Percentiles rank a stretch among this genome's conserved stretches.
Evolutionary conservation across 2,329 filamentous ascomycete genomes (phyloP).

Genomic region (Didymellaceae sp.): DNA sequence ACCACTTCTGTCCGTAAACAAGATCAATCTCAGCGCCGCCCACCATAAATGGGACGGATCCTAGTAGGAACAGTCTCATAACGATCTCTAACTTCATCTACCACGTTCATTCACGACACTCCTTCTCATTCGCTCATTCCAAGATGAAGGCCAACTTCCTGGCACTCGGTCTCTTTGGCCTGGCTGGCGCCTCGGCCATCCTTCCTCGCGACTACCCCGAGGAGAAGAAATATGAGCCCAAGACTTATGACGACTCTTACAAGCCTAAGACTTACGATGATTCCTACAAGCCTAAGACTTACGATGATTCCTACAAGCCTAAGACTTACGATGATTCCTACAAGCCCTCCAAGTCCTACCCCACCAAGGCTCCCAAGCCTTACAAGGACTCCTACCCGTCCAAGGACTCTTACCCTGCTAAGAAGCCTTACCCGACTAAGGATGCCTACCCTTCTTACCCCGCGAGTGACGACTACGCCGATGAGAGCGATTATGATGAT

Average conservation of each 20-base stretch:
- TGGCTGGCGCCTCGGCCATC: slow-evolving; percentile 25
- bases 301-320: neutral
- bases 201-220: slow-evolving; percentile 11
- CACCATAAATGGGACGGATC: slow-evolving; percentile 37
- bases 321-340: neutral
- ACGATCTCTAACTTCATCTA: slow-evolving; percentile 21
- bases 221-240: neutral
- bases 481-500: slow-evolving; percentile 7
- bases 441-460: neutral
- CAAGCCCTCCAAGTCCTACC: too few species aligned
- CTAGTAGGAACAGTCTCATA: slow-evolving; percentile 30
- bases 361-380: too few species aligned
- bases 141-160: slow-evolving; percentile 31
- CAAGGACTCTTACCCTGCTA: too few species aligned
- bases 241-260: neutral
- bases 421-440: slow-evolving; percentile 3
- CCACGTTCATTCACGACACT: slow-evolving; percentile 30
- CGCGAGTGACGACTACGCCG: slow-evolving; percentile 1
- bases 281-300: neutral
- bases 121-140: slow-evolving; percentile 22
- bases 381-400: neutral
- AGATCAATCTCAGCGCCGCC: slow-evolving; percentile 27
- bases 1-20: slow-evolving; percentile 28
- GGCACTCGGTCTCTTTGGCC: slow-evolving; percentile 25
- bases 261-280: neutral